Evolutionary conservation across 306 rosid genomes (phyloP), one percentile per base, ranked within the genome.

Genomic region (Cucurbita maxima): DNA sequence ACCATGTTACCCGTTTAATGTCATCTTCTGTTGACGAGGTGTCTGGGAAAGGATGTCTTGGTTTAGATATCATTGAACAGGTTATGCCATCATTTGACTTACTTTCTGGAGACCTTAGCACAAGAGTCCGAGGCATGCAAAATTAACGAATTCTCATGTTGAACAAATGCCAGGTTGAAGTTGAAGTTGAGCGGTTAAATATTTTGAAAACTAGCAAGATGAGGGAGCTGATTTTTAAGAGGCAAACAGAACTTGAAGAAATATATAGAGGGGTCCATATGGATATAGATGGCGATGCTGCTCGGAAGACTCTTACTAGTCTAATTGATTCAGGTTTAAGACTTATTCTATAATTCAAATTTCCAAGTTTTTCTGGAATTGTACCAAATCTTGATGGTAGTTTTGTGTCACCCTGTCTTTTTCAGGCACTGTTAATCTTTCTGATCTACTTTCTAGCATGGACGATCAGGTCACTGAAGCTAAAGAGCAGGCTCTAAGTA

Each of bases 171-270:
- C 73, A 87, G 97, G 81, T 75, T 73, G 88, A 84, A 81, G 75
- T 61, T 76, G 98, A 90, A 85, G 92, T 90, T 72, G 87, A 82
- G 71, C 87, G 83, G 62, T 81, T 90, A 81, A 87, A 84, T 84
- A 73, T 84, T 84, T 71, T 93, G 77, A 93, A 93, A 86, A 87
- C 78, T 59, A 87, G 92, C 84, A 93, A 86, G 82, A 86, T 88
- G 88, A 87, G 83, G 87, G 92, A 90, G 57, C 79, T 93, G 76
- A 87, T 90, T 72, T 84, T 90, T 72, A 93, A 90, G 82, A 88
- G 92, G 77, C 98, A 90, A 85, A 82, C 53, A 74, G 96, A 88
- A 75, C 94, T 93, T 25, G 96, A 93, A 82, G 92, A 86, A 80
- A 87, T 93, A 72, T 93, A 84, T 78, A 83, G 79, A 80, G 92